Percentiles rank a stretch among this genome's conserved stretches.
phyloP scores from a whole-genome alignment of 2,329 filamentous ascomycete species.

The Beauveria varroae region DNA sequence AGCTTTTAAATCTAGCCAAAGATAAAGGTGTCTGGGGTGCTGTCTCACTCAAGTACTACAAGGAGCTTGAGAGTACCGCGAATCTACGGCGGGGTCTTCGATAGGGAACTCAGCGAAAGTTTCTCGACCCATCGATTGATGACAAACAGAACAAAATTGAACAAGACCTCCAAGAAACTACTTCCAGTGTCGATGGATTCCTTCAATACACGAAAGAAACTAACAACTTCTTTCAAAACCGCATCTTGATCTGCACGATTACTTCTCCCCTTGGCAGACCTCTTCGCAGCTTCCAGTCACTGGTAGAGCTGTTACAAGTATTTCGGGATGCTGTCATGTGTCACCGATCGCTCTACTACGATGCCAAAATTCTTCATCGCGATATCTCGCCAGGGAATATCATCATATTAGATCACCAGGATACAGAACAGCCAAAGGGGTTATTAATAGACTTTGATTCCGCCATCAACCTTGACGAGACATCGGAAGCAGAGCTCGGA shows the following conservation, averaged over 20 bases:
- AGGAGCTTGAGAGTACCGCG: background rate
- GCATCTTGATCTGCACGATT: slow-evolving; percentile 5
- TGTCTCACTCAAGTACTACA: slow-evolving; percentile 21
- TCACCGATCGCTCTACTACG: background rate
- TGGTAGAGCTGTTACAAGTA: background rate
- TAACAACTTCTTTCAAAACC: slow-evolving; percentile 14
- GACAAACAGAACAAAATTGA: background rate
- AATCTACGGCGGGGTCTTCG: background rate
- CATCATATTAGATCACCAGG: background rate
- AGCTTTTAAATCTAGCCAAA: slow-evolving; percentile 23
- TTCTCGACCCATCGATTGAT: background rate
- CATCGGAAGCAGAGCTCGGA: no score
- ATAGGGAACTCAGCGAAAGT: background rate
- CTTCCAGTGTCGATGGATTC: no score
- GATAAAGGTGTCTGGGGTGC: slow-evolving; percentile 22
- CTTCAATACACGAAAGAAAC: slow-evolving; percentile 12
- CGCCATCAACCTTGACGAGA: background rate
- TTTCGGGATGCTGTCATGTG: background rate
- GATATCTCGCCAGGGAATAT: background rate
- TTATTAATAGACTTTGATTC: background rate
- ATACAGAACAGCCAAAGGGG: background rate
- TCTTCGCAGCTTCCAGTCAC: background rate
- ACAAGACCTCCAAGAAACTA: no score
- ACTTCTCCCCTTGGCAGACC: background rate
- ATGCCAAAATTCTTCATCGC: background rate